Base-by-base conservation (phyloP, 225 moss, liverwort and hornwort genomes). In the Pseudisothecium myosuroides region DNA sequence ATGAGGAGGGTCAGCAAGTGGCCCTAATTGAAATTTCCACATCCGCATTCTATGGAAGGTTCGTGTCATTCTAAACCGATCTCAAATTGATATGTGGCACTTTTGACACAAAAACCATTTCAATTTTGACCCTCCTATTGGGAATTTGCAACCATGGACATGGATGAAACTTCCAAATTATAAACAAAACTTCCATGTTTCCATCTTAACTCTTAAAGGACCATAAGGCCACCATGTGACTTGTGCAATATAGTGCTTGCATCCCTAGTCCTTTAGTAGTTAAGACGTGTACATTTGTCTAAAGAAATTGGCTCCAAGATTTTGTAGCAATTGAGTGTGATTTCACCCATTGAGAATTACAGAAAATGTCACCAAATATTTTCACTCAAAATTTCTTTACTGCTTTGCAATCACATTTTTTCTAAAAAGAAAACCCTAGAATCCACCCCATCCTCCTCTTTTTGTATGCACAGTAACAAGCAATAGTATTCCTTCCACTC, bases 271-370 rank as follows among this genome's bases (percentile, higher is more conserved):
- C n/a, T n/a, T n/a, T n/a, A n/a, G n/a, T n/a, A n/a, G n/a, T n/a
- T n/a, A n/a, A n/a, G 15, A 16, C 1, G 3, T 3, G 43, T 23
- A 27, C 43, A 5, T 27, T 28, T 1, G 2, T 16, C 3, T 6
- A 4, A 28, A 47, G 29, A 47, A n/a, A n/a, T n/a, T n/a, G 9
- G 1, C 7, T 23, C 0, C 4, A 47, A 31, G 19, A 11, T 10
- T 75, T 31, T 19, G 11, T 49, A 3, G 47, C 47, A 18, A 11
- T 29, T 74, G 2, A 11, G 3, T 5, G 31, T 12, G 49, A 1
- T 49, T 73, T 75, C 19, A 19, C 12, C 18, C 18, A 47, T 75
- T 12, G 49, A 31, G 2, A 75, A 47, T 31, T 19, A 12, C 1
- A 31, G 1, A 49, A 12, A 31, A 19, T 49, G 11, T 47, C 11